Conservation (phyloP, 208 protist species). For the Herpetomonas tarakana region DNA sequence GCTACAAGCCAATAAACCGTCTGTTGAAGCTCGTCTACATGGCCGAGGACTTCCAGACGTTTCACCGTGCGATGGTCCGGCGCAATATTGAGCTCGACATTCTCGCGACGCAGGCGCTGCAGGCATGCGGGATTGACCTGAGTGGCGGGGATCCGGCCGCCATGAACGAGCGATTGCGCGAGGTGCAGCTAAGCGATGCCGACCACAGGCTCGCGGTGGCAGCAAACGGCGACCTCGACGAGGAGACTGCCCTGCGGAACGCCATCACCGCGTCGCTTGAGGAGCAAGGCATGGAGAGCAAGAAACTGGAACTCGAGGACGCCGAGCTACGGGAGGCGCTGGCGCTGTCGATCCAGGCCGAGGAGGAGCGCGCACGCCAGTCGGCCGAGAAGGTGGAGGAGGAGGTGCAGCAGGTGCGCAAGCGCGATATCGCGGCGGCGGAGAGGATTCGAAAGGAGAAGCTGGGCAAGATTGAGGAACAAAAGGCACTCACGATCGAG, state of each 20-base stretch:
- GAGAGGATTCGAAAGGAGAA: constrained; percentile 30
- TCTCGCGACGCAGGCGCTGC: constrained; percentile 48
- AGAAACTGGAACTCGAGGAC: constrained; percentile 59
- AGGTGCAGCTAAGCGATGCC: neutral
- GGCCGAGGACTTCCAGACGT: constrained; percentile 86
- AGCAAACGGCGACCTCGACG: constrained; percentile 56
- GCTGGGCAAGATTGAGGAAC: constrained; percentile 30
- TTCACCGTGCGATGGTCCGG: constrained; percentile 89
- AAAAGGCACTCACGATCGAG: constrained; percentile 51
- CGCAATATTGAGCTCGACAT: constrained; percentile 91
- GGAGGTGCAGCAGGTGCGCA: constrained; percentile 17
- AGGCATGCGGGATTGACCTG: constrained; percentile 14
- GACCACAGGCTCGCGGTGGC: constrained; percentile 14
- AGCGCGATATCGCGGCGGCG: neutral
- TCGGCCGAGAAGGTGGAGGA: constrained; percentile 15
- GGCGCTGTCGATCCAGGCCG: constrained; percentile 43
- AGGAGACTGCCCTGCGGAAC: constrained; percentile 66
- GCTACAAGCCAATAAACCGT: constrained; percentile 27
- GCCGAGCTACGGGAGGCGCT: constrained; percentile 65
- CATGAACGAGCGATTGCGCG: constrained; percentile 2
- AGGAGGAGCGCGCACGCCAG: constrained; percentile 30
- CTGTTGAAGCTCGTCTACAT: constrained; percentile 75
- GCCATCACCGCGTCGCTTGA: constrained; percentile 75
- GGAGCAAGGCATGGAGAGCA: constrained; percentile 27
- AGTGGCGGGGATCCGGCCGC: constrained; percentile 2